A percentile compares a stretch with the other conserved stretches of the same genome.
phyloP scores from a whole-genome alignment of 2,329 filamentous ascomycete genomes.

The Cercospora nicotianae region DNA sequence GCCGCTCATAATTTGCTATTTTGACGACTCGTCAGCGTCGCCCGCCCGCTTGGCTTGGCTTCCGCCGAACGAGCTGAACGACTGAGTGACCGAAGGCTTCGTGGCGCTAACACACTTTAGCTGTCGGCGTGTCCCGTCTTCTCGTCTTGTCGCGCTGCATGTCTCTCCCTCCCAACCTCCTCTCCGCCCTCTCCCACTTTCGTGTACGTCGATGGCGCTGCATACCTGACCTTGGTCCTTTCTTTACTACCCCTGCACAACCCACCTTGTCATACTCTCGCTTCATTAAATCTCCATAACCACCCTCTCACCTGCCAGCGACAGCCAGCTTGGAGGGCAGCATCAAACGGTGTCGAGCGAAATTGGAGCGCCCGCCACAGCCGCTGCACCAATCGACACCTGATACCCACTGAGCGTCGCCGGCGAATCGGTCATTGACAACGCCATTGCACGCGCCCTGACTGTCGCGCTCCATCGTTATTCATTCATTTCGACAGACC shows the following conservation, averaged over 20 bases:
- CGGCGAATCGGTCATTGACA: background rate
- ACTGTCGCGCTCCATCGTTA: background rate
- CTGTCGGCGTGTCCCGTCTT: background rate
- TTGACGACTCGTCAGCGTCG: background rate
- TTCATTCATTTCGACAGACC: background rate
- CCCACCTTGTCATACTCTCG: background rate
- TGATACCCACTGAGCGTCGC: background rate
- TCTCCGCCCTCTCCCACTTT: background rate
- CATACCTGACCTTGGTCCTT: constrained; percentile 5
- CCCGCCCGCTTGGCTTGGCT: background rate
- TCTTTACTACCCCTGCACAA: constrained; percentile 4
- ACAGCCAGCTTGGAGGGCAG: background rate
- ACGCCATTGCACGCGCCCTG: background rate
- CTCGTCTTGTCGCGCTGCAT: background rate
- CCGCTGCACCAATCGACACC: background rate
- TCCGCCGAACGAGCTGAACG: background rate
- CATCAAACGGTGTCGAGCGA: background rate
- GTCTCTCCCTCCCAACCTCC: constrained; percentile 4
- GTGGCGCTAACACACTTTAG: background rate
- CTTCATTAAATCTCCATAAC: background rate
- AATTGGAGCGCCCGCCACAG: constrained; percentile 12
- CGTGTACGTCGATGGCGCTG: background rate
- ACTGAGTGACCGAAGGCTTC: background rate
- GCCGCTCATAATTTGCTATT: background rate
- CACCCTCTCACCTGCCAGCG: background rate